These are phyloP conservation scores for Anisodus acutangulus DNA, from an alignment of 257 asterid genomes.

Conservation along the genomic window DNA sequence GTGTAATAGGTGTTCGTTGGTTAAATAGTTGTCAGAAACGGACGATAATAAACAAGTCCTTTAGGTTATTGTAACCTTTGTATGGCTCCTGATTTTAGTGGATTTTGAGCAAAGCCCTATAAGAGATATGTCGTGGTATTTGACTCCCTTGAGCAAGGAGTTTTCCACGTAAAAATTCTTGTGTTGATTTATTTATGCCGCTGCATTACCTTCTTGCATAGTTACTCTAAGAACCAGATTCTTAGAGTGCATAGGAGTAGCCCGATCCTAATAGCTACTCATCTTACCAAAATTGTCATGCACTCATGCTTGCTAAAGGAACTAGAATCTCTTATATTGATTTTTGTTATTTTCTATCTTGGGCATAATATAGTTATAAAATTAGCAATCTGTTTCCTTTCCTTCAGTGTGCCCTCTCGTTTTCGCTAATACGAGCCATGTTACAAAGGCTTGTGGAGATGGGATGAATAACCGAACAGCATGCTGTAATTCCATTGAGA, in stretches of 20 bases:
- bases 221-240: not conserved
- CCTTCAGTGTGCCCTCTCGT: conserved; percentile 86
- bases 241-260: too few species aligned
- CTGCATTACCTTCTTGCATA: not conserved
- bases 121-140: too few species aligned
- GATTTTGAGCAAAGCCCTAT: too few species aligned
- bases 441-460: conserved; percentile 63
- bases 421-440: conserved; percentile 71
- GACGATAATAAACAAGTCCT: too few species aligned
- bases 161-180: too few species aligned
- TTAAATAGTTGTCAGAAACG: too few species aligned
- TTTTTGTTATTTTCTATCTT: conserved; percentile 24
- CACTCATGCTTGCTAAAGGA: not conserved
- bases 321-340: not conserved
- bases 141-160: too few species aligned
- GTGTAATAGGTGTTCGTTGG: too few species aligned
- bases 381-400: conserved; percentile 27
- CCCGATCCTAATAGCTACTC: not conserved
- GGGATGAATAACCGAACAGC: conserved; percentile 54
- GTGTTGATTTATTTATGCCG: not conserved
- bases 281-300: not conserved
- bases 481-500: conserved; percentile 78
- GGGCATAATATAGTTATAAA: not conserved
- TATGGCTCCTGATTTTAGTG: too few species aligned
- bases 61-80: too few species aligned